Conservation (phyloP, 345 rosid genomes). For the Acer negundo region DNA sequence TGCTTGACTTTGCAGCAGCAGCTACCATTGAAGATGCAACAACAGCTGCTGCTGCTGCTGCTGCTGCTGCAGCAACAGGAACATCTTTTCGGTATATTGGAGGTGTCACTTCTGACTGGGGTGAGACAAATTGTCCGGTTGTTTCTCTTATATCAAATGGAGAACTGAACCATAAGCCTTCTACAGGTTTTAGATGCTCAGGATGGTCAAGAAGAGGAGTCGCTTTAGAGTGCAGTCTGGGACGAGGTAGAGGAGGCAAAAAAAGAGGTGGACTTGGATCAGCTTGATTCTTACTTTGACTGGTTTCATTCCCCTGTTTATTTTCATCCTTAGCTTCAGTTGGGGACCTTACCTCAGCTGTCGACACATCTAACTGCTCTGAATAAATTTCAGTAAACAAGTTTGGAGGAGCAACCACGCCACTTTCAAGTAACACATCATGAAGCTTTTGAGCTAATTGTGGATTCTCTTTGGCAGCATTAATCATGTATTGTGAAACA, state of each 20-base stretch:
- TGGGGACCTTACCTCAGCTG: slow-evolving; percentile 43
- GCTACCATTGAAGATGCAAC: slow-evolving; percentile 97
- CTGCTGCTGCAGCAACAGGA: slow-evolving; percentile 82
- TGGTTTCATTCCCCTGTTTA: slow-evolving; percentile 35
- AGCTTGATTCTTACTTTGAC: slow-evolving; percentile 42
- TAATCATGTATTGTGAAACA: slow-evolving; percentile 90
- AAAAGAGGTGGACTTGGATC: slow-evolving; percentile 42
- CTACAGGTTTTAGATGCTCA: slow-evolving; percentile 45
- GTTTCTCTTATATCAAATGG: slow-evolving; percentile 37
- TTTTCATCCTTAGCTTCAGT: slow-evolving; percentile 42
- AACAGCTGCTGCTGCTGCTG: slow-evolving; percentile 91
- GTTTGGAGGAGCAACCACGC: slow-evolving; percentile 85
- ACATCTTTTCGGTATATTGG: slow-evolving; percentile 54
- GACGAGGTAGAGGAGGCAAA: slow-evolving; percentile 74
- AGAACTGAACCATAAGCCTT: slow-evolving; percentile 37
- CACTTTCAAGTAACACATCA: slow-evolving; percentile 92
- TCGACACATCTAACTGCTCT: slow-evolving; percentile 44
- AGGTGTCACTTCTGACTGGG: slow-evolving; percentile 51
- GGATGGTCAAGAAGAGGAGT: slow-evolving; percentile 28
- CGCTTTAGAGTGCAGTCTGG: slow-evolving; percentile 39
- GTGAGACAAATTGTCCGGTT: slow-evolving; percentile 35
- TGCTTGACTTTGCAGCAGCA: slow-evolving; percentile 73
- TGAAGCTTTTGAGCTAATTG: slow-evolving; percentile 88
- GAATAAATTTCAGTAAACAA: slow-evolving; percentile 69
- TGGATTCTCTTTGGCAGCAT: slow-evolving; percentile 97